These are phyloP conservation scores for Umbelopsis isabellina DNA, from an alignment of 192 early-diverging fungal genomes.

Conservation along the genomic window DNA sequence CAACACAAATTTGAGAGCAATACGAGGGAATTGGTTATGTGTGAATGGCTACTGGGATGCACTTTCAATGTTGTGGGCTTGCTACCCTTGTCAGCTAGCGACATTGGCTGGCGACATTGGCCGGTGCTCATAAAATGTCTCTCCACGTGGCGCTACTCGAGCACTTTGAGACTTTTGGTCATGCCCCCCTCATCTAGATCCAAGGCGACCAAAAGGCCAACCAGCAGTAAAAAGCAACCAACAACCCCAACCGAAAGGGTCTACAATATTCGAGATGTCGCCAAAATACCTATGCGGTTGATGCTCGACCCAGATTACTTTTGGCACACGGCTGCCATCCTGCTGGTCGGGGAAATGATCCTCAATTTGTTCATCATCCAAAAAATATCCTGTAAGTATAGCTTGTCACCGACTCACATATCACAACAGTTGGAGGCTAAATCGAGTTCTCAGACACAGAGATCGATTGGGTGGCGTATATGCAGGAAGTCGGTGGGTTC, in stretches of 20 bases:
- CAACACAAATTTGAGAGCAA: no score
- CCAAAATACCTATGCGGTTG: constrained; percentile 23
- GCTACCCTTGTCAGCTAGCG: no score
- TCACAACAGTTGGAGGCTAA: background rate
- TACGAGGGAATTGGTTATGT: no score
- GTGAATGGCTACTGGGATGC: no score
- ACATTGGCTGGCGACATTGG: no score
- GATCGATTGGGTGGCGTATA: constrained; percentile 96
- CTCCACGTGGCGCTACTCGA: background rate
- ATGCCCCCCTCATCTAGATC: constrained; percentile 3
- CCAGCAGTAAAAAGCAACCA: background rate
- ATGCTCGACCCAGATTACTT: constrained; percentile 51
- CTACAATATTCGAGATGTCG: constrained; percentile 23
- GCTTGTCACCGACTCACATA: background rate
- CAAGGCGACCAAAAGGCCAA: background rate
- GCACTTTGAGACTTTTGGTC: background rate
- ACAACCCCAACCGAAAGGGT: background rate
- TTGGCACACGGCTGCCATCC: constrained; percentile 46
- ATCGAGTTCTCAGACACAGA: constrained; percentile 72
- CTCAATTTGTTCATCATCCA: constrained; percentile 61
- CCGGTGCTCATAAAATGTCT: no score
- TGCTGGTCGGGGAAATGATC: constrained; percentile 55
- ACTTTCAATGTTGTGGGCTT: no score
- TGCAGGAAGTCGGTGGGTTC: constrained; percentile 88
- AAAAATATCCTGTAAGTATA: constrained; percentile 60